Base-by-base conservation (phyloP, 176 grass and related monocot genomes). In the Phoenix dactylifera region DNA sequence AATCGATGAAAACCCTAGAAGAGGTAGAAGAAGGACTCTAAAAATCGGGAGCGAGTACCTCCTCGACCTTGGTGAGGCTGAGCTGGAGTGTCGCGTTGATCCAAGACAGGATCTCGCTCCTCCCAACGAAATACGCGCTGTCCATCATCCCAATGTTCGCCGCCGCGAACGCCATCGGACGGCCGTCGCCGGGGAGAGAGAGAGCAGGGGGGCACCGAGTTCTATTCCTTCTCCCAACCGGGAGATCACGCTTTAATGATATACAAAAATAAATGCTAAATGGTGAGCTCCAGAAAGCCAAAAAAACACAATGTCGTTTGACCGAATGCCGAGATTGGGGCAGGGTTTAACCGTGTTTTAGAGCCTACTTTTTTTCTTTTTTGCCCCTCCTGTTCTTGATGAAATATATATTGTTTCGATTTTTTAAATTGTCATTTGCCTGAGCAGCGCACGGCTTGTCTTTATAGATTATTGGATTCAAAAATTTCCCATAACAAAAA, bases 51-150 rank as follows among this genome's bases (percentile, higher is more conserved):
- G 35, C 35, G 9, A 44, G 35, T 70, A 95, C 89, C 89, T 95
- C 85, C 82, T 95, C 89, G 51, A 95, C 85, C 77, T 95, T 95
- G 57, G 63, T 69, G 58, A 95, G 80, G 23, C 68, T 62, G 66
- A 95, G 82, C 66, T 95, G 89, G 2, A 95, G 89, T 16, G 85
- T 89, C 16, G 85, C 83, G 51, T 95, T 95, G 82, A 95, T 83
- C 89, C 89, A 95, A 26, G 67, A 66, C 15, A 95, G 85, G 83
- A 95, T 80, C 85, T 95, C 89, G 49, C 78, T 87, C 82, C 89
- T 77, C 48, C 89, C 89, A 1, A 95, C 89, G 73, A 95, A 95
- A 76, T 95, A 95, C 7, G 89, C 89, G 26, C 85, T 74, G 79
- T 95, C 89, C 89, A 95, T 95, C 63, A 89, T 85, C 66, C 89